Evolutionary conservation across 192 early-diverging fungal genomes (phyloP), one percentile per base, ranked within the genome.

Genomic region (Umbelopsis isabellina): DNA sequence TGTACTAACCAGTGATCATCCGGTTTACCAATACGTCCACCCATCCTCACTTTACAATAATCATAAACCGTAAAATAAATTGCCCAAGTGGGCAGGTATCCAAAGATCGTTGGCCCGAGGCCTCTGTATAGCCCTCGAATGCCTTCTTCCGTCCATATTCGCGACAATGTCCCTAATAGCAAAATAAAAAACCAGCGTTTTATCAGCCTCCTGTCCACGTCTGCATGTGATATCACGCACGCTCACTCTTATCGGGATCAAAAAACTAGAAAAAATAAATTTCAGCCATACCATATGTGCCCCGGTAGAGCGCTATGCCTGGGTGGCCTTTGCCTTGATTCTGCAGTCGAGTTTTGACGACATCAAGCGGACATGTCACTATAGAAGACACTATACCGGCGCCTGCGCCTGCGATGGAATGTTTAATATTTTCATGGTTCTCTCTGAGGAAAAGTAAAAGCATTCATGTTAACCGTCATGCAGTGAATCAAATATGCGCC

Each of bases 61-160:
- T 97, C 94, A 75, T 97, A 98, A 1, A 90, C 91, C 5, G 90
- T 86, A 84, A 97, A 97, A 82, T 95, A 98, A 48, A 98, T 91
- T 41, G 92, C 94, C 90, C 95, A 92, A 37, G 91, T 93, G 18
- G 94, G 93, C 49, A 98, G 78, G 73, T 96, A 98, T 25, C 94
- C 93, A 72, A 92, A 87, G 69, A 95, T 86, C 51, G 94, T 95
- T 15, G 93, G 90, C 65, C 91, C 86, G 44, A 98, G 84, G 7
- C 97, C 97, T 48, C 93, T 86, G 83, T 95, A 98, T 55, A 97
- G 79, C 23, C 97, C 97, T 35, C 87, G 88, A 25, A 95, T 68
- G 18, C 97, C 95, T 75, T 98, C 95, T 71, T 92, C 91, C 20
- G 47, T 30, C 80, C 85, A 90, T 65, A 96, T 96, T 55, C 85